These are phyloP conservation scores for Glycine soja DNA, from an alignment of 306 rosid genomes.

Conservation along the genomic window DNA sequence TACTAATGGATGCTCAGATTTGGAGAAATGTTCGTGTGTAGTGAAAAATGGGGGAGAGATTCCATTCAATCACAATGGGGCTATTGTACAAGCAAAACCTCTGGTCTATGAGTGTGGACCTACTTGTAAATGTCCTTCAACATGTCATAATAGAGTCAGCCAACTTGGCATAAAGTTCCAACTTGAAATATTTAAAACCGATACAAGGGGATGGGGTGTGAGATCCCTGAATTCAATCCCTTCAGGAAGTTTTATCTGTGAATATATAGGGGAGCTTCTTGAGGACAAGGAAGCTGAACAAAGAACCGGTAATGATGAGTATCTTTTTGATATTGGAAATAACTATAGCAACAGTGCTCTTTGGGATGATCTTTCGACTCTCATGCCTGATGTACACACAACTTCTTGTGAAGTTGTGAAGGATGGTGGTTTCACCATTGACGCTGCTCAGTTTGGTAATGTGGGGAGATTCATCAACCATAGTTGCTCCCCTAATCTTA, in stretches of 20 bases:
- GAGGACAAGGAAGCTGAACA: constrained; percentile 87
- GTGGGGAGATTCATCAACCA: constrained; percentile 95
- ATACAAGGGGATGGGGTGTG: constrained; percentile 92
- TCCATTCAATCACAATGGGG: constrained; percentile 79
- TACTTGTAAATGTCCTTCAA: constrained; percentile 76
- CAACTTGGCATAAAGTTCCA: constrained; percentile 83
- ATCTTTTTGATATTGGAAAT: constrained; percentile 91
- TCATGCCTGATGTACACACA: constrained; percentile 62
- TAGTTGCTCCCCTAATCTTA: constrained; percentile 94
- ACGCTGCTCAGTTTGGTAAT: constrained; percentile 79
- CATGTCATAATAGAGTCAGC: constrained; percentile 84
- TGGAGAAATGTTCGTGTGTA: constrained; percentile 72
- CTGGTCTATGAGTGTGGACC: constrained; percentile 94
- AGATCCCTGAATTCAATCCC: constrained; percentile 88
- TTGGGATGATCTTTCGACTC: constrained; percentile 75
- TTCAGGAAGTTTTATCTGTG: constrained; percentile 93
- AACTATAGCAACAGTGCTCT: constrained; percentile 60
- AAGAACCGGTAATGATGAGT: constrained; percentile 86
- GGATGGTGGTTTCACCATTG: constrained; percentile 80
- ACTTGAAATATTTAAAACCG: constrained; percentile 87
- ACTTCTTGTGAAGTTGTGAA: constrained; percentile 59
- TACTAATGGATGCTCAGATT: constrained; percentile 76
- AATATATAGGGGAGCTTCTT: constrained; percentile 92
- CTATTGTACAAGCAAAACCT: constrained; percentile 85
- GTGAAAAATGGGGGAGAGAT: constrained; percentile 83